Evolutionary conservation across 1,139 yeast species (phyloP).

Genomic region (Nakaseomyces sp.): DNA sequence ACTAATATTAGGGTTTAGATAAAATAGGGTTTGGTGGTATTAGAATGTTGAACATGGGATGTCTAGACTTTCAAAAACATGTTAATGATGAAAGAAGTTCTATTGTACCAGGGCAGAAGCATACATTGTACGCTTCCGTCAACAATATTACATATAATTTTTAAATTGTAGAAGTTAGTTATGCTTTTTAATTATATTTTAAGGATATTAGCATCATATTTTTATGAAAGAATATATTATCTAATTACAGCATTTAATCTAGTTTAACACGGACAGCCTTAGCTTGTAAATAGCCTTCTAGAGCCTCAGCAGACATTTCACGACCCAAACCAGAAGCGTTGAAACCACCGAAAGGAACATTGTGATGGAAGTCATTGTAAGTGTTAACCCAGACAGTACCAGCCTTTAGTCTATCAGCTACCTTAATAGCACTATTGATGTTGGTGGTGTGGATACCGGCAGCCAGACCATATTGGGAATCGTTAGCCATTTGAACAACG

Average conservation of each 20-base stretch:
- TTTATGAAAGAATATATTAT: slow-evolving; percentile 1
- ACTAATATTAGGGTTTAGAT: no score
- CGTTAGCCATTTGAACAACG: slow-evolving; percentile 45
- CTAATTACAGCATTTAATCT: slow-evolving; percentile 6
- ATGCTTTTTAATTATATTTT: no score
- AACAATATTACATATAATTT: no score
- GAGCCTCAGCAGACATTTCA: slow-evolving; percentile 57
- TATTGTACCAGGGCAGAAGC: no score
- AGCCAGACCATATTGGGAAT: slow-evolving; percentile 53
- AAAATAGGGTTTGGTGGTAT: no score
- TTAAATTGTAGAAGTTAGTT: no score
- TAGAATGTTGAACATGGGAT: no score
- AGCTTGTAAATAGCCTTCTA: slow-evolving; percentile 50
- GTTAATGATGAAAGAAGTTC: no score
- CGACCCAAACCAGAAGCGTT: slow-evolving; percentile 59
- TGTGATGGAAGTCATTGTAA: slow-evolving; percentile 54
- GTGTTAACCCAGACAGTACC: slow-evolving; percentile 50
- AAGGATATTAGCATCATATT: background rate
- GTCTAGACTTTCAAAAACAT: no score
- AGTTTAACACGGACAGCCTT: slow-evolving; percentile 48
- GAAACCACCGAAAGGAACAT: slow-evolving; percentile 46
- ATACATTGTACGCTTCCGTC: no score
- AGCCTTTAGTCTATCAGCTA: slow-evolving; percentile 44
- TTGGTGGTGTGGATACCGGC: slow-evolving; percentile 53
- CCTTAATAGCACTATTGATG: slow-evolving; percentile 38